Conservation (phyloP, 331 rosid genomes). For the Quercus phellos region DNA sequence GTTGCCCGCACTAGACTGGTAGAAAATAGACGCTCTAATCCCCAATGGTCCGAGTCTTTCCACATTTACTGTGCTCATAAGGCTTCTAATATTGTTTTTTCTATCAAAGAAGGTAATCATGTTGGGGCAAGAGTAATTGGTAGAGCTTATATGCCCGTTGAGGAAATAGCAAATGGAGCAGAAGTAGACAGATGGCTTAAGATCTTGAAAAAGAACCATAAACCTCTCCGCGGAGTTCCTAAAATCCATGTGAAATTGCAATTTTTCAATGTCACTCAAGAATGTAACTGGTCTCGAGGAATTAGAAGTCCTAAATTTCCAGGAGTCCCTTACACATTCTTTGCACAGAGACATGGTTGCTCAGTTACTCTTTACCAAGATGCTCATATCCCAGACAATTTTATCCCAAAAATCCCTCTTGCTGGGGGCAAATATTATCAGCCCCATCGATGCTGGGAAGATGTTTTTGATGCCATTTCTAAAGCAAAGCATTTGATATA, state of each 20-base stretch:
- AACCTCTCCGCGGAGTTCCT: conserved; percentile 19
- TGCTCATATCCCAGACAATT: conserved; percentile 38
- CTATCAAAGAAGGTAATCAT: conserved; percentile 31
- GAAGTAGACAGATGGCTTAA: conserved; percentile 36
- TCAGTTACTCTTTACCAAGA: conserved; percentile 49
- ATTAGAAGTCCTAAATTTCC: conserved; percentile 24
- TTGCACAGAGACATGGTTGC: conserved; percentile 39
- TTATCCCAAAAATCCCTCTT: conserved; percentile 32
- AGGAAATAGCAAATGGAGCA: conserved; percentile 19
- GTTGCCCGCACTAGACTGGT: conserved; percentile 35
- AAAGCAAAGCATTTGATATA: conserved; percentile 40
- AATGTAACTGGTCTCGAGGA: conserved; percentile 35
- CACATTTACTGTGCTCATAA: conserved; percentile 38
- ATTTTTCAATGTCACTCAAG: conserved; percentile 16
- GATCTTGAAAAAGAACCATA: conserved; percentile 15
- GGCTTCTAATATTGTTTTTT: conserved; percentile 28
- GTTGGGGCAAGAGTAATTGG: conserved; percentile 26
- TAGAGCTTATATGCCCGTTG: conserved; percentile 27
- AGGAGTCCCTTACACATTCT: conserved; percentile 44
- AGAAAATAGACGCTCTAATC: conserved; percentile 11
- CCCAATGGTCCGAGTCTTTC: conserved; percentile 38
- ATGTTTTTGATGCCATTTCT: conserved; percentile 39
- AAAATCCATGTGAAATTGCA: conserved; percentile 28
- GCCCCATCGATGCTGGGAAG: conserved; percentile 47
- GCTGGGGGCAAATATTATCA: conserved; percentile 21